A percentile compares a stretch with the other conserved stretches of the same genome.
These are phyloP conservation scores for Cyanodermella asteris DNA, from an alignment of 2,329 filamentous ascomycete genomes.

Conservation along the genomic window DNA sequence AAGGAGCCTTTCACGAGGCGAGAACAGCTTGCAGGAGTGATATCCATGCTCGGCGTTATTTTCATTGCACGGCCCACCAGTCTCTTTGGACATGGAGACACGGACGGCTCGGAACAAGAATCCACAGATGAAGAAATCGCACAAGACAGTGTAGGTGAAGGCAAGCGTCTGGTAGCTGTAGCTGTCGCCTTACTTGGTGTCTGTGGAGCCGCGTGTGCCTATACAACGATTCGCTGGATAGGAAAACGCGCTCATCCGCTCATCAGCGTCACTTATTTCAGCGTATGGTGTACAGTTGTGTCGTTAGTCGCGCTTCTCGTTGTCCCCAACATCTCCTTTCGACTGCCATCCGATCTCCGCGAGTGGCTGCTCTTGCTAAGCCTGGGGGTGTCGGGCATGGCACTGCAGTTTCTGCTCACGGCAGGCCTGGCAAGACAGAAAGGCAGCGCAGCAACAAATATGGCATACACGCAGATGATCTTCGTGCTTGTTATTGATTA, in stretches of 20 bases:
- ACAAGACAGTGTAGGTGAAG: too few species aligned
- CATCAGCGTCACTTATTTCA: conserved; percentile 74
- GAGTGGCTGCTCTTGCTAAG: conserved; percentile 48
- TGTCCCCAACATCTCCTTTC: conserved; percentile 33
- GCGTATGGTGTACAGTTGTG: conserved; percentile 46
- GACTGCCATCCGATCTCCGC: conserved; percentile 28
- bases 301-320: conserved; percentile 35
- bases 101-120: conserved; percentile 10
- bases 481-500: conserved; percentile 45
- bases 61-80: conserved; percentile 55
- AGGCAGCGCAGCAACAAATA: conserved; percentile 35
- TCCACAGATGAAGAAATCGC: too few species aligned
- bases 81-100: too few species aligned
- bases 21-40: conserved; percentile 52
- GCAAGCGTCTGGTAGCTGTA: conserved; percentile 48
- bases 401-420: conserved; percentile 73
- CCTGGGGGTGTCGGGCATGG: conserved; percentile 52
- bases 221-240: conserved; percentile 59
- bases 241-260: conserved; percentile 60
- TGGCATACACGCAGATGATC: conserved; percentile 50
- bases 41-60: conserved; percentile 60
- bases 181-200: conserved; percentile 55
- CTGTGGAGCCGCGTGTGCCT: conserved; percentile 50
- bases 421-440: conserved; percentile 53
- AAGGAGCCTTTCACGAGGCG: conserved; percentile 57